Conservation (phyloP, 1,139 yeast genomes). For the Candida tropicalis region DNA sequence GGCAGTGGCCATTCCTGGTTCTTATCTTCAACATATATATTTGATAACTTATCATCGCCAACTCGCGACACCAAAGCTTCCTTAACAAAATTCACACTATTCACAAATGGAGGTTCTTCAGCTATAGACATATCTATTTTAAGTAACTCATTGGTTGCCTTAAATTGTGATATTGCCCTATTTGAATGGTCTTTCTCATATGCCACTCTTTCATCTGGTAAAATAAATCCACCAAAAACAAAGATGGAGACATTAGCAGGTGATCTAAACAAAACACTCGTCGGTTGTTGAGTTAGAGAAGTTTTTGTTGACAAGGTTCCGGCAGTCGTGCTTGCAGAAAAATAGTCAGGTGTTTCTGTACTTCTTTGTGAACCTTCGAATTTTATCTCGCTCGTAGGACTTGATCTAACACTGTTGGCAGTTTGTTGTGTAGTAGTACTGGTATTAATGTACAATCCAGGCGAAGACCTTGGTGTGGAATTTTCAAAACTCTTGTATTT, state of each 20-base stretch:
- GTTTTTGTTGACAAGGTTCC: neutral
- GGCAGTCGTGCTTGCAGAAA: neutral
- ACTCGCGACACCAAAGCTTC: slow-evolving; percentile 26
- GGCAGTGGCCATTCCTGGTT: slow-evolving; percentile 36
- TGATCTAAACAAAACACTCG: slow-evolving; percentile 13
- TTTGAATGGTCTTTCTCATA: slow-evolving; percentile 9
- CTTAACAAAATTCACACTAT: slow-evolving; percentile 19
- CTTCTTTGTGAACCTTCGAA: neutral
- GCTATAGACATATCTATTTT: slow-evolving; percentile 33
- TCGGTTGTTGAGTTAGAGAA: neutral
- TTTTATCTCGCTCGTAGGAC: neutral
- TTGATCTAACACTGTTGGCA: neutral
- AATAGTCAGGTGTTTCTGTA: neutral
- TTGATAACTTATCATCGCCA: slow-evolving; percentile 15
- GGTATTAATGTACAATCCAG: neutral
- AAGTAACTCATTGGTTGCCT: slow-evolving; percentile 39
- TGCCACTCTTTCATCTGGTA: slow-evolving; percentile 10
- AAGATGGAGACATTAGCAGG: slow-evolving; percentile 27
- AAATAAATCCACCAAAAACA: slow-evolving; percentile 45
- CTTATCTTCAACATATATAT: slow-evolving; percentile 13
- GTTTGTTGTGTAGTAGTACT: neutral
- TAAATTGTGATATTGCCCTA: slow-evolving; percentile 25
- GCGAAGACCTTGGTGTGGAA: neutral
- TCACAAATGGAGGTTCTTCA: slow-evolving; percentile 11
- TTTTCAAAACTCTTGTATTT: neutral